phyloP scores from a whole-genome alignment of 257 asterid genomes.

The Fraxinus quadrangulata region DNA sequence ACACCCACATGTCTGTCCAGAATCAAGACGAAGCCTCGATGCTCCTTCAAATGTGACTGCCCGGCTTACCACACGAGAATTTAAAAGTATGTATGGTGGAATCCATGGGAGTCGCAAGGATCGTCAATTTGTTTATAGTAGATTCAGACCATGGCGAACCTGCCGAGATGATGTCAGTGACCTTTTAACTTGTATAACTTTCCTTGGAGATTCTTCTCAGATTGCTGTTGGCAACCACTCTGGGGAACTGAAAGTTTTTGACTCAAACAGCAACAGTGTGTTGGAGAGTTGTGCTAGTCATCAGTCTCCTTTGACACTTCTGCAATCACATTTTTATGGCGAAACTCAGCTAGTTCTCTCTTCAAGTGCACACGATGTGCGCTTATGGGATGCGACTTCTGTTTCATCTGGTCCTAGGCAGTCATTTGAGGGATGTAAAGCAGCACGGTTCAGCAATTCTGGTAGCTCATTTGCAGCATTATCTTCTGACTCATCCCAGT shows the following conservation, averaged over 20 bases:
- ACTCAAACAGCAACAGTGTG: slow-evolving; percentile 68
- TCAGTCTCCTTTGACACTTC: slow-evolving; percentile 76
- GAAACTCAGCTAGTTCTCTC: slow-evolving; percentile 75
- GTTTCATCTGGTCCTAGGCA: slow-evolving; percentile 84
- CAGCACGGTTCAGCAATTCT: slow-evolving; percentile 80
- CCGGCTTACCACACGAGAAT: slow-evolving; percentile 87
- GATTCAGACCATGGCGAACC: slow-evolving; percentile 98
- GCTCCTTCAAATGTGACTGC: slow-evolving; percentile 93
- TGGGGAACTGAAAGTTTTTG: slow-evolving; percentile 88
- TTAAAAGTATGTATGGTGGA: slow-evolving; percentile 72
- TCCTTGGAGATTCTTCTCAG: slow-evolving; percentile 85
- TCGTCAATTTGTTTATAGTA: slow-evolving; percentile 86
- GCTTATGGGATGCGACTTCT: slow-evolving; percentile 81
- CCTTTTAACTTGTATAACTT: slow-evolving; percentile 74
- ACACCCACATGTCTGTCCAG: slow-evolving; percentile 98
- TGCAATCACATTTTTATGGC: slow-evolving; percentile 64
- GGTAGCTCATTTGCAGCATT: slow-evolving; percentile 76
- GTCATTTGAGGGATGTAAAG: slow-evolving; percentile 86
- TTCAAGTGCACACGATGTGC: slow-evolving; percentile 82
- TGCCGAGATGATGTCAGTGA: slow-evolving; percentile 78
- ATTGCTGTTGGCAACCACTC: slow-evolving; percentile 82
- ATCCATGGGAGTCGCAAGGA: slow-evolving; percentile 88
- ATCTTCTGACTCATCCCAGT: slow-evolving; percentile 61
- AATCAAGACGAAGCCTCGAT: slow-evolving; percentile 85
- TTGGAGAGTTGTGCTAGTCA: slow-evolving; percentile 82